phyloP scores from a whole-genome alignment of 805 yeast species.

The Candida ortonii region DNA sequence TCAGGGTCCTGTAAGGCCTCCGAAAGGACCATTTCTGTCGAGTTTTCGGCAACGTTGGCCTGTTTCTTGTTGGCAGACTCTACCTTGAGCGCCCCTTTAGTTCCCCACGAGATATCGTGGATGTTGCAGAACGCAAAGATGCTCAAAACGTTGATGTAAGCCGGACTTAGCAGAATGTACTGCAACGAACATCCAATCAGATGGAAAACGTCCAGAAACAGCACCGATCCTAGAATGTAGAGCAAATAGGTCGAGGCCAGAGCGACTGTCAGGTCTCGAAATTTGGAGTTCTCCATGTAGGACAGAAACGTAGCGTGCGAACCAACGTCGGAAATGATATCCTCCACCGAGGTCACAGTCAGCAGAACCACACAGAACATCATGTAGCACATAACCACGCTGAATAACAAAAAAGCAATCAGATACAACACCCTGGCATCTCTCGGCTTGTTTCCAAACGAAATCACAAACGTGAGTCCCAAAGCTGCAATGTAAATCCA shows the following conservation, averaged over 20 bases:
- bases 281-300: slow-evolving; percentile 61
- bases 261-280: slow-evolving; percentile 81
- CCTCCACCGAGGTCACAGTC: slow-evolving; percentile 54
- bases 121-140: slow-evolving; percentile 94
- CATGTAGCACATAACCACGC: slow-evolving; percentile 82
- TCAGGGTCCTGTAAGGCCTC: slow-evolving; percentile 33
- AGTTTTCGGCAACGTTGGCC: slow-evolving; percentile 18
- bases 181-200: slow-evolving; percentile 82
- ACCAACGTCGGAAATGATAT: slow-evolving; percentile 39
- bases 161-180: slow-evolving; percentile 78
- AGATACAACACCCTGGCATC: slow-evolving; percentile 78
- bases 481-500: slow-evolving; percentile 82
- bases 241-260: slow-evolving; percentile 77
- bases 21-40: slow-evolving; percentile 25
- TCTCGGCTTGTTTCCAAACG: slow-evolving; percentile 91
- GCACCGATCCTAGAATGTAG: slow-evolving; percentile 69
- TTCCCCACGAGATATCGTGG: slow-evolving; percentile 97
- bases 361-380: slow-evolving; percentile 71
- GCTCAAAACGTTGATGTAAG: slow-evolving; percentile 84
- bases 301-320: slow-evolving; percentile 36
- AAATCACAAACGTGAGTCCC: slow-evolving; percentile 77
- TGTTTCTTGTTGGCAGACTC: slow-evolving; percentile 68
- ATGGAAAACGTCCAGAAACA: slow-evolving; percentile 88
- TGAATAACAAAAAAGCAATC: slow-evolving; percentile 69
- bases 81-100: slow-evolving; percentile 70